These are phyloP conservation scores for Zelonia costaricensis DNA, from an alignment of 208 protist genomes.

Conservation along the genomic window DNA sequence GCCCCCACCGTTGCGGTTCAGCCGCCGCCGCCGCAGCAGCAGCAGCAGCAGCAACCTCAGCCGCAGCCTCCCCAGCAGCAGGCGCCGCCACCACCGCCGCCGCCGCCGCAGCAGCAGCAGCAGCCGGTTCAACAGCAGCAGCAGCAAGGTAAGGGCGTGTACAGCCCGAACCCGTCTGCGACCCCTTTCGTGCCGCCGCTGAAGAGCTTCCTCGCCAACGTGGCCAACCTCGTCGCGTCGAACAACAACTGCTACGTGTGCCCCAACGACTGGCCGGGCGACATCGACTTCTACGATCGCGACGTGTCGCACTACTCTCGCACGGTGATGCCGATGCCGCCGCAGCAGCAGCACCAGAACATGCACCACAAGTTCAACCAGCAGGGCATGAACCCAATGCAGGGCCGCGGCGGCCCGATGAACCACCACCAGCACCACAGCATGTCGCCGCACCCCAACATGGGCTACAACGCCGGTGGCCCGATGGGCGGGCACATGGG, in stretches of 20 bases:
- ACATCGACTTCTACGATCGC: slow-evolving; percentile 58
- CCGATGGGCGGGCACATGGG: slow-evolving; percentile 18
- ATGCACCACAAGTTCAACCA: slow-evolving; percentile 30
- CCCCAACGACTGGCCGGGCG: slow-evolving; percentile 56
- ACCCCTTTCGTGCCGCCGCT: slow-evolving; percentile 47
- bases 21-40: slow-evolving; percentile 1
- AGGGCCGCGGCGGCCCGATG: slow-evolving; percentile 16
- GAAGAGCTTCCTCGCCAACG: slow-evolving; percentile 49
- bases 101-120: slow-evolving; percentile 30
- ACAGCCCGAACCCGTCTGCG: slow-evolving; percentile 56
- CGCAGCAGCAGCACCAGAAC: slow-evolving; percentile 23
- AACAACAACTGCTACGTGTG: slow-evolving; percentile 56
- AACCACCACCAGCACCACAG: slow-evolving; percentile 35
- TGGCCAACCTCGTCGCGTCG: slow-evolving; percentile 47
- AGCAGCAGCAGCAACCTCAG: neutral
- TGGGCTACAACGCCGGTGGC: slow-evolving; percentile 18
- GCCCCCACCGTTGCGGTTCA: neutral
- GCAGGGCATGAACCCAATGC: slow-evolving; percentile 17
- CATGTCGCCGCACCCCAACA: slow-evolving; percentile 18
- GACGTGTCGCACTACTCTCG: slow-evolving; percentile 72
- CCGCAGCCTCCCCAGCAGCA: neutral
- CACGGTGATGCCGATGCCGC: slow-evolving; percentile 7
- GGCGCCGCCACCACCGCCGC: neutral
- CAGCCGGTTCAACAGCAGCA: no score
- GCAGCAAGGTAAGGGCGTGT: slow-evolving; percentile 31